Conservation (phyloP, 2,329 filamentous ascomycete genomes). For the Blastomyces parvus region DNA sequence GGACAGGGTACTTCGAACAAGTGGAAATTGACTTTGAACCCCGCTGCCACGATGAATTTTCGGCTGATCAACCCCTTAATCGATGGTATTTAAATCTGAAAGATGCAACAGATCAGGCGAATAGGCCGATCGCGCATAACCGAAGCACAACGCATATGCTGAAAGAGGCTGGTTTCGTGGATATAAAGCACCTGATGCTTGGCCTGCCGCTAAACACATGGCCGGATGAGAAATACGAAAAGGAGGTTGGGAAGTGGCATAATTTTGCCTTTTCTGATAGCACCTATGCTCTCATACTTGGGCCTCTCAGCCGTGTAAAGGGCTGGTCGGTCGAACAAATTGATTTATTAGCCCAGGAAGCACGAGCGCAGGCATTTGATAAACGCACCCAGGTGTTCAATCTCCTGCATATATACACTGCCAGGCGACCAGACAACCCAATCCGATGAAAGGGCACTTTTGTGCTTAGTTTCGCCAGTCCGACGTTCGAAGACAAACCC, state of each 20-base stretch:
- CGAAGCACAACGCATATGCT: slow-evolving; percentile 51
- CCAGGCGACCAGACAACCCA: slow-evolving; percentile 26
- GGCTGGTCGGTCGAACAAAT: slow-evolving; percentile 55
- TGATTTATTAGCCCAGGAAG: slow-evolving; percentile 50
- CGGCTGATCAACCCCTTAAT: slow-evolving; percentile 43
- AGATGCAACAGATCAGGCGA: slow-evolving; percentile 56
- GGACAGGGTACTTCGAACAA: slow-evolving; percentile 69
- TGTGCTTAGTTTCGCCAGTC: neutral
- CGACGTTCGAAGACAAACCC: neutral
- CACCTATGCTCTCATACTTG: slow-evolving; percentile 62
- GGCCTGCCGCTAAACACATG: slow-evolving; percentile 66
- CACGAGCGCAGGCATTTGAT: slow-evolving; percentile 59
- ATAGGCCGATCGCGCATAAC: slow-evolving; percentile 57
- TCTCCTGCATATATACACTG: slow-evolving; percentile 37
- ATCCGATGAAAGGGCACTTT: slow-evolving; percentile 9
- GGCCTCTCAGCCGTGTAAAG: slow-evolving; percentile 58
- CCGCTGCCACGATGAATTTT: slow-evolving; percentile 46
- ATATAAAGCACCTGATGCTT: slow-evolving; percentile 62
- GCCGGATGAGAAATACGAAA: slow-evolving; percentile 54
- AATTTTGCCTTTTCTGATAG: slow-evolving; percentile 67
- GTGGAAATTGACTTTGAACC: slow-evolving; percentile 80
- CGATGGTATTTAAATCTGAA: slow-evolving; percentile 63
- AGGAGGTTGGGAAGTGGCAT: slow-evolving; percentile 71
- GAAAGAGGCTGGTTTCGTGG: slow-evolving; percentile 63
- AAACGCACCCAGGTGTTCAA: slow-evolving; percentile 63